phyloP scores from a whole-genome alignment of 2,329 filamentous ascomycete species.

The Epichloe glyceriae region DNA sequence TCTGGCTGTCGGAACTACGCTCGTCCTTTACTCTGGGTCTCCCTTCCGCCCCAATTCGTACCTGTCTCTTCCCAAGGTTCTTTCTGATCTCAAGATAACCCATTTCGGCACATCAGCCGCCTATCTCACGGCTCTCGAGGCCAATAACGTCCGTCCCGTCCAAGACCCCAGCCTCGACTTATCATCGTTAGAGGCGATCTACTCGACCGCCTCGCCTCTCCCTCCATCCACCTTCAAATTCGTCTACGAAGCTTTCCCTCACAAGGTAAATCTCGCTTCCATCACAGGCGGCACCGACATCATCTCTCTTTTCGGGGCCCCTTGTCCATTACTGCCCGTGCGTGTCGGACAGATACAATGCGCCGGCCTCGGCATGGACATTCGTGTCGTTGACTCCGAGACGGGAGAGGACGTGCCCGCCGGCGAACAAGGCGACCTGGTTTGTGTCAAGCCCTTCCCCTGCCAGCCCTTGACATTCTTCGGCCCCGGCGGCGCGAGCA shows the following conservation, averaged over 20 bases:
- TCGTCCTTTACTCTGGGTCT: slow-evolving; percentile 85
- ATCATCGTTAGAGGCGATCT: slow-evolving; percentile 64
- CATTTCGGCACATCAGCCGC: slow-evolving; percentile 94
- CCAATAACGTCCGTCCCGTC: slow-evolving; percentile 50
- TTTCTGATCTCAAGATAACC: slow-evolving; percentile 69
- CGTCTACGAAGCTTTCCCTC: slow-evolving; percentile 72
- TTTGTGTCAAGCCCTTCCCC: slow-evolving; percentile 77
- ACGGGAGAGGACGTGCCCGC: slow-evolving; percentile 42
- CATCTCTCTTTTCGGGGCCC: slow-evolving; percentile 83
- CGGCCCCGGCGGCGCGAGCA: slow-evolving; percentile 48
- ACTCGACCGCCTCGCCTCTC: slow-evolving; percentile 85
- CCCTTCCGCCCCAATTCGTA: slow-evolving; percentile 73
- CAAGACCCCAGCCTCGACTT: slow-evolving; percentile 43
- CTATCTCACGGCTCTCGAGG: slow-evolving; percentile 82
- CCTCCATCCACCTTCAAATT: slow-evolving; percentile 89
- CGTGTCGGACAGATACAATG: slow-evolving; percentile 65
- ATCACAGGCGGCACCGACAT: slow-evolving; percentile 97
- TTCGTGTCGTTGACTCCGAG: slow-evolving; percentile 45
- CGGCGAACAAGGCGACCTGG: slow-evolving; percentile 70
- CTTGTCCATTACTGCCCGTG: slow-evolving; percentile 64
- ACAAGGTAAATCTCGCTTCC: slow-evolving; percentile 71
- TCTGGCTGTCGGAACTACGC: slow-evolving; percentile 67
- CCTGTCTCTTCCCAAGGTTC: slow-evolving; percentile 68
- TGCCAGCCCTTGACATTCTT: slow-evolving; percentile 88
- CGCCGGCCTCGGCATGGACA: slow-evolving; percentile 67